Conservation (phyloP, 768 basidiomycete species). For the Mycena rebaudengoi region DNA sequence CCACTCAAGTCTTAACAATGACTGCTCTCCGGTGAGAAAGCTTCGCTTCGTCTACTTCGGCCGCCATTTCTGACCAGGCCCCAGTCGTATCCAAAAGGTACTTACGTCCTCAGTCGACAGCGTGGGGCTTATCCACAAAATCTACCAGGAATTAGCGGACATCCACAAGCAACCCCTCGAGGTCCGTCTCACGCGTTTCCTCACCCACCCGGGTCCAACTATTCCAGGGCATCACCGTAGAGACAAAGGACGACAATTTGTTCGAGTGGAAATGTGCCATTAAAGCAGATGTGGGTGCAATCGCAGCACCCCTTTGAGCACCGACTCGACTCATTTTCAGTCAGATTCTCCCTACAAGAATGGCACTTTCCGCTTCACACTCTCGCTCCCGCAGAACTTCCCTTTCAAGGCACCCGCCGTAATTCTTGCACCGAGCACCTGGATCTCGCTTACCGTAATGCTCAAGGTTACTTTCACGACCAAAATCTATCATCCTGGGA, state of each 20-base stretch:
- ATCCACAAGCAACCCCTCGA: slow-evolving; percentile 70
- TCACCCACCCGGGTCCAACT: slow-evolving; percentile 18
- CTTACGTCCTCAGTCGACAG: background rate
- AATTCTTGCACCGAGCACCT: slow-evolving; percentile 28
- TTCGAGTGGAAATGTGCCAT: slow-evolving; percentile 82
- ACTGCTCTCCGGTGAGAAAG: slow-evolving; percentile 54
- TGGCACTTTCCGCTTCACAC: slow-evolving; percentile 79
- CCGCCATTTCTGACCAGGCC: slow-evolving; percentile 9
- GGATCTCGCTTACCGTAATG: background rate
- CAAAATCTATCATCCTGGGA: slow-evolving; percentile 90
- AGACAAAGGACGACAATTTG: slow-evolving; percentile 74
- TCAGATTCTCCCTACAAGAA: slow-evolving; percentile 83
- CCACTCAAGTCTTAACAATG: slow-evolving; percentile 35
- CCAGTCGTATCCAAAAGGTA: slow-evolving; percentile 82
- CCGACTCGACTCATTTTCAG: slow-evolving; percentile 53
- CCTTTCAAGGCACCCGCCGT: slow-evolving; percentile 90
- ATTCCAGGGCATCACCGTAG: slow-evolving; percentile 66
- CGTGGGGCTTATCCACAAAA: slow-evolving; percentile 18
- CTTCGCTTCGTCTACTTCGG: slow-evolving; percentile 4
- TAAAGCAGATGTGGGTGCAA: slow-evolving; percentile 66
- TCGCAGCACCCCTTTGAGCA: slow-evolving; percentile 10
- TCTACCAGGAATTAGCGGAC: slow-evolving; percentile 71
- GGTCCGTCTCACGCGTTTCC: slow-evolving; percentile 45
- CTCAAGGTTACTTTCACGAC: slow-evolving; percentile 82
- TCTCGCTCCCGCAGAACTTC: slow-evolving; percentile 80